These are phyloP conservation scores for Nicotiana knightiana DNA, from an alignment of 257 asterid species.

Conservation along the genomic window DNA sequence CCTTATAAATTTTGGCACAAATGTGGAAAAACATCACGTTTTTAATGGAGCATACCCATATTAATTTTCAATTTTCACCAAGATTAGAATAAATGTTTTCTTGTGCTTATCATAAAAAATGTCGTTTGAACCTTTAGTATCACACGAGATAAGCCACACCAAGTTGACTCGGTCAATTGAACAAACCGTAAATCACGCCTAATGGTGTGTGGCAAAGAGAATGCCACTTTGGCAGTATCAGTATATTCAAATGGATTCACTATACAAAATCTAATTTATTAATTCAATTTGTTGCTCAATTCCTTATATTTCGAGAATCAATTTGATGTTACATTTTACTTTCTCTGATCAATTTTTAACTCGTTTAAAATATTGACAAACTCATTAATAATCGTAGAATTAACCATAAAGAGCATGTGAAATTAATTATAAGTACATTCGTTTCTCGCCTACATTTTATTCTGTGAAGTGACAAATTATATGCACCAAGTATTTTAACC, in stretches of 20 bases:
- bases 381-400: neutral
- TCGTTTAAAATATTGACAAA: no score
- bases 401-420: neutral
- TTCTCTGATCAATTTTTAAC: no score
- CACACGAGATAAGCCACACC: conserved; percentile 15
- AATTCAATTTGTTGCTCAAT: neutral
- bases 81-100: neutral
- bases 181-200: conserved; percentile 41
- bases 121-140: conserved; percentile 5
- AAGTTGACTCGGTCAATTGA: conserved; percentile 27
- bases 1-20: neutral
- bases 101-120: neutral
- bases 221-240: conserved; percentile 25
- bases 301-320: no score
- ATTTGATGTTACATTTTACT: no score
- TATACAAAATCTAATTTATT: neutral
- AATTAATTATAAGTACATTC: neutral
- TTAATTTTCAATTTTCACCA: neutral
- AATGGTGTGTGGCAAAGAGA: conserved; percentile 27
- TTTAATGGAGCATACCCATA: neutral
- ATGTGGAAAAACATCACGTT: neutral
- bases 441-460: neutral
- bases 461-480: neutral
- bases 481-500: neutral
- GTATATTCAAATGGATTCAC: neutral